These are phyloP conservation scores for California macrophylla DNA, from an alignment of 441 rosid species.

Conservation along the genomic window DNA sequence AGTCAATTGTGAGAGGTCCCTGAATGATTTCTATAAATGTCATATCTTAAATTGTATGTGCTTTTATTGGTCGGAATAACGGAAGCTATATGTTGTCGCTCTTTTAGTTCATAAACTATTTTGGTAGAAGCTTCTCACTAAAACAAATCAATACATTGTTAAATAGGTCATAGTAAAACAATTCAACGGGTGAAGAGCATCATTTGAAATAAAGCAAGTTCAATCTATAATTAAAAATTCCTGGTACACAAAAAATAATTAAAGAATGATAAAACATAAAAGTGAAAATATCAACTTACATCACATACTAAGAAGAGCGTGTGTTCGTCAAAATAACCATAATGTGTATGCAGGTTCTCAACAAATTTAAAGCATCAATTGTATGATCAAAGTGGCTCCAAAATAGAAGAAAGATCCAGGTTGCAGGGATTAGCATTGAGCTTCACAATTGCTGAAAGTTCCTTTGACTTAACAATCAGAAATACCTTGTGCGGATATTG, in stretches of 20 bases:
- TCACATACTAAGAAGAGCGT: constrained; percentile 9
- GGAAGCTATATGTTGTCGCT: neutral
- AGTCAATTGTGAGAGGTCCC: neutral
- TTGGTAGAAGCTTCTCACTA: neutral
- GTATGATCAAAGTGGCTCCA: constrained; percentile 19
- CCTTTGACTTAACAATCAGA: constrained; percentile 7
- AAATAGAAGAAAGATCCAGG: constrained; percentile 21
- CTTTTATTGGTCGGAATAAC: neutral
- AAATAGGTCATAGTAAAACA: neutral
- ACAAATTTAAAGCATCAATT: constrained; percentile 20
- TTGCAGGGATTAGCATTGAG: constrained; percentile 21
- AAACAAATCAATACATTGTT: neutral
- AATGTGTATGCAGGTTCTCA: constrained; percentile 23
- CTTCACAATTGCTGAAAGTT: constrained; percentile 21
- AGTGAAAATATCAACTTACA: constrained; percentile 4
- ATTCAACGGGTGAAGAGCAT: neutral
- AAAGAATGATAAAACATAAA: constrained; percentile 1
- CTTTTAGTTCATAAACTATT: neutral
- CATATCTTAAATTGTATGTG: neutral
- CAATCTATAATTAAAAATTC: neutral
- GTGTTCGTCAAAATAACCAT: constrained; percentile 16
- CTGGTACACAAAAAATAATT: neutral
- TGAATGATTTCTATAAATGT: neutral
- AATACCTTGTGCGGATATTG: constrained; percentile 6
- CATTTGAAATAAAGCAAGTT: neutral